Conservation (phyloP, 129 eudicot genomes). For the Ambrosia artemisiifolia region DNA sequence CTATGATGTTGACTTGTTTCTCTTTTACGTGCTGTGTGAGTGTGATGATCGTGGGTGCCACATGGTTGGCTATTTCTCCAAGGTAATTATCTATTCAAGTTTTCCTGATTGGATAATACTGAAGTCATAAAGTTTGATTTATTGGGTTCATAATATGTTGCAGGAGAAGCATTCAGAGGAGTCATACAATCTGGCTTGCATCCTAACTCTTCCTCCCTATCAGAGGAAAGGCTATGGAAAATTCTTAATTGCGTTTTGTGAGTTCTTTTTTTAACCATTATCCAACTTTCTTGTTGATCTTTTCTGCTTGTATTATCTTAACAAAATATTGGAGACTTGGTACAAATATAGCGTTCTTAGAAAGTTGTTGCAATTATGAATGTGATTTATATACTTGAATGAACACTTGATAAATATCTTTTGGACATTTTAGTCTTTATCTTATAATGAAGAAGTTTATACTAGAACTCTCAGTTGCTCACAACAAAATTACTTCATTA, state of each 20-base stretch:
- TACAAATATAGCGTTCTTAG: background rate
- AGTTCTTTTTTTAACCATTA: conserved; percentile 24
- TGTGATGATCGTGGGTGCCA: conserved; percentile 99
- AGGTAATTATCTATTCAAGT: conserved; percentile 43
- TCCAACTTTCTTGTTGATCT: background rate
- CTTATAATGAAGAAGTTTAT: background rate
- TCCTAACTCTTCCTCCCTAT: conserved; percentile 94
- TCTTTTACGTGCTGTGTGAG: conserved; percentile 86
- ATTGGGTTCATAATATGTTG: conserved; percentile 23
- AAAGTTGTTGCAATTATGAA: background rate
- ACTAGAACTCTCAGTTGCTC: background rate
- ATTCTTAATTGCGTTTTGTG: conserved; percentile 90
- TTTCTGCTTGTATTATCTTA: background rate
- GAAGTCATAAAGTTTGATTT: background rate
- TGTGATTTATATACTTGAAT: background rate
- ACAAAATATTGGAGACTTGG: background rate
- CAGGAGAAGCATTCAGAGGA: conserved; percentile 99
- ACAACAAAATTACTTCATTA: background rate
- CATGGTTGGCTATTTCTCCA: conserved; percentile 98
- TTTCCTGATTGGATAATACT: background rate
- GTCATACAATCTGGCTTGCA: conserved; percentile 92
- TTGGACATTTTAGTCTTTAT: background rate
- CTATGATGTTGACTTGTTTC: conserved; percentile 92
- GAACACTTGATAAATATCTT: too few relatives aligned
- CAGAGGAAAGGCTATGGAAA: conserved; percentile 99